Evolutionary conservation across 2,329 filamentous ascomycete species (phyloP).

Genomic region (Cytospora piceicola): DNA sequence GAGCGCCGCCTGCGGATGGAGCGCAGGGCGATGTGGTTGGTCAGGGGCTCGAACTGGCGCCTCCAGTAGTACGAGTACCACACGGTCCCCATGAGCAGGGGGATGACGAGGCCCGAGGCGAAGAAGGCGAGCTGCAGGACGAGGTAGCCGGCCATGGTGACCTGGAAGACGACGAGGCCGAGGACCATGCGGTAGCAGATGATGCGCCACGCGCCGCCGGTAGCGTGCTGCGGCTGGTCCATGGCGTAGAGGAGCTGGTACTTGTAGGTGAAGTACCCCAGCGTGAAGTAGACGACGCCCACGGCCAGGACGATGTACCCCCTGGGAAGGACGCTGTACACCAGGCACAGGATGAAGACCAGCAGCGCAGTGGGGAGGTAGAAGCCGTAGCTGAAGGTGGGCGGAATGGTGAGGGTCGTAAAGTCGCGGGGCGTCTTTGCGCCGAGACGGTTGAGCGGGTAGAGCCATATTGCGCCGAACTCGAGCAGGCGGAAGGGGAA

Average conservation of each 20-base stretch:
- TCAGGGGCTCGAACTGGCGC: slow-evolving; percentile 82
- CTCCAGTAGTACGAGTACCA: slow-evolving; percentile 89
- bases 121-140: slow-evolving; percentile 74
- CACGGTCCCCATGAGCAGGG: slow-evolving; percentile 76
- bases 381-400: slow-evolving; percentile 93
- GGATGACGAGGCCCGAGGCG: slow-evolving; percentile 72
- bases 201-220: slow-evolving; percentile 93
- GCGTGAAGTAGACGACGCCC: slow-evolving; percentile 79
- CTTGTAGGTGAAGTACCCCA: slow-evolving; percentile 91
- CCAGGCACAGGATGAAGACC: slow-evolving; percentile 91
- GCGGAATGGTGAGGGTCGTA: slow-evolving; percentile 78
- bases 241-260: slow-evolving; percentile 98
- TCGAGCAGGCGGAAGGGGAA: slow-evolving; percentile 92
- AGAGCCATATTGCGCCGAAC: slow-evolving; percentile 81
- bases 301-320: slow-evolving; percentile 83
- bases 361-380: slow-evolving; percentile 91
- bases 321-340: slow-evolving; percentile 83
- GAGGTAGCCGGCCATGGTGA: slow-evolving; percentile 87
- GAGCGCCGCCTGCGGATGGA: slow-evolving; percentile 66
- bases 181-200: slow-evolving; percentile 91
- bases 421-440: slow-evolving; percentile 91
- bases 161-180: slow-evolving; percentile 84
- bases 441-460: slow-evolving; percentile 76
- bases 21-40: slow-evolving; percentile 87
- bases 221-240: slow-evolving; percentile 94